Base-by-base conservation (phyloP, 306 rosid species). In the Cajanus cajan region DNA sequence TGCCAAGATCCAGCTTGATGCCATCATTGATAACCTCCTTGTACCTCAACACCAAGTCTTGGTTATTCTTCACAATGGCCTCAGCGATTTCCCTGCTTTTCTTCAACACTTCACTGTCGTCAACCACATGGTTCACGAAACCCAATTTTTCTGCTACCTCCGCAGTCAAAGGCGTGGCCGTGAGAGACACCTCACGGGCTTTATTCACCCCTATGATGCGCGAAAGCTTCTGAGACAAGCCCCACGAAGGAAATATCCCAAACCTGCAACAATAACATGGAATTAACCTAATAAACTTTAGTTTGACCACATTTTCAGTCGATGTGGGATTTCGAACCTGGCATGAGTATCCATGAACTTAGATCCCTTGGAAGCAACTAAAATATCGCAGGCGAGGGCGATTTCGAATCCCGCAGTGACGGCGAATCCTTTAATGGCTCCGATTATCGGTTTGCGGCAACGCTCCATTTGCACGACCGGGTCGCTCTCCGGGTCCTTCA, bases 231-330 rank as follows among this genome's bases (percentile, higher is more conserved):
- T 95, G 98, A 66, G 98, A 95, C 71, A 95, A 83, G 6, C 98
- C 98, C 98, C 98, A 95, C 0, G 98, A 92, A 41, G 98, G 98
- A 86, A 95, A 92, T 85, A 95, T 92, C 85, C 98, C 98, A 82
- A 92, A 92, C 82, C 98, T 92, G 88, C 76, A 70, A 18, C n/a
- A 1, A 31, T 57, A 57, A 12, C n/a, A 57, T 10, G 0, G 31
- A 28, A 28, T 28, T 3, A 28, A 28, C 1, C 31, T 28, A 1
- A 28, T 28, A 28, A 1, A 28, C 3, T 28, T 28, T 28, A 28
- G 31, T 28, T 28, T 28, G 31, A 1, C 31, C 31, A 28, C 31
- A 28, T 1, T 3, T 1, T 28, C 3, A 28, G 31, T 28, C 31
- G 31, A 28, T 28, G 31, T 28, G 31, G 31, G 31, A 28, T 28